Evolutionary conservation across 139 green algal species (phyloP).

Genomic region (Haematococcus lacustris): DNA sequence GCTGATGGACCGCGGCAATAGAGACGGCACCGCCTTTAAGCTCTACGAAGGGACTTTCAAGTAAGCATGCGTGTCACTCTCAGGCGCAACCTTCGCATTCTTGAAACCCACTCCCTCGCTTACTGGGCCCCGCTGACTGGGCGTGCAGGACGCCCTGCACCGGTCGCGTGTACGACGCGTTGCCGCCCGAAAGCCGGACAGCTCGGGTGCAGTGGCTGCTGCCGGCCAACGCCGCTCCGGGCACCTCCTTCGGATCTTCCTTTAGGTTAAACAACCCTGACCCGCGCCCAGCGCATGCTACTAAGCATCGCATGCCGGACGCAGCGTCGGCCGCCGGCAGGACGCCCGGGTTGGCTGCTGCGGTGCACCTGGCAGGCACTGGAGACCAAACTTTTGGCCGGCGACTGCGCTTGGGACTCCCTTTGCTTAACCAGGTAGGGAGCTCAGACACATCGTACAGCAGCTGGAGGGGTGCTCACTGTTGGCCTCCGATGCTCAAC

Average conservation of each 20-base stretch:
- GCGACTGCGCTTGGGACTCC: constrained; percentile 45
- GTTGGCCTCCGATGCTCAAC: too few species aligned
- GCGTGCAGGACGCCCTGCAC: constrained; percentile 49
- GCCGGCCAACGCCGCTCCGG: constrained; percentile 24
- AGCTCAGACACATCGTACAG: too few species aligned
- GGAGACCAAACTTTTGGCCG: constrained; percentile 70
- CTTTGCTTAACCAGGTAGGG: constrained; percentile 56
- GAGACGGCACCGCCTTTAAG: constrained; percentile 33
- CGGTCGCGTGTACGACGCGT: constrained; percentile 50
- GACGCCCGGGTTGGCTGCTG: constrained; percentile 21
- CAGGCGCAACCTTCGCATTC: too few species aligned
- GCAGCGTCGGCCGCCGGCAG: too few species aligned
- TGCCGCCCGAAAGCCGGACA: constrained; percentile 51
- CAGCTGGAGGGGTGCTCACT: too few species aligned
- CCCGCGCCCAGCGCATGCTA: too few species aligned
- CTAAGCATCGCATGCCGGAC: too few species aligned
- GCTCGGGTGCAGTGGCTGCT: constrained; percentile 45
- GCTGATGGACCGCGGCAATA: constrained; percentile 22
- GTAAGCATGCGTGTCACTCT: too few species aligned
- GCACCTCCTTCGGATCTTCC: too few species aligned
- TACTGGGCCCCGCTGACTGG: too few species aligned
- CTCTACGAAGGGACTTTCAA: constrained; percentile 53
- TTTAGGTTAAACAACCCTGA: too few species aligned
- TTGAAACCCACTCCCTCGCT: too few species aligned
- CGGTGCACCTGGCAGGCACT: constrained; percentile 79